A percentile compares a stretch with the other conserved stretches of the same genome.
Evolutionary conservation across 2,329 filamentous ascomycete genomes (phyloP).

Genomic region (Scedosporium aurantiacum): DNA sequence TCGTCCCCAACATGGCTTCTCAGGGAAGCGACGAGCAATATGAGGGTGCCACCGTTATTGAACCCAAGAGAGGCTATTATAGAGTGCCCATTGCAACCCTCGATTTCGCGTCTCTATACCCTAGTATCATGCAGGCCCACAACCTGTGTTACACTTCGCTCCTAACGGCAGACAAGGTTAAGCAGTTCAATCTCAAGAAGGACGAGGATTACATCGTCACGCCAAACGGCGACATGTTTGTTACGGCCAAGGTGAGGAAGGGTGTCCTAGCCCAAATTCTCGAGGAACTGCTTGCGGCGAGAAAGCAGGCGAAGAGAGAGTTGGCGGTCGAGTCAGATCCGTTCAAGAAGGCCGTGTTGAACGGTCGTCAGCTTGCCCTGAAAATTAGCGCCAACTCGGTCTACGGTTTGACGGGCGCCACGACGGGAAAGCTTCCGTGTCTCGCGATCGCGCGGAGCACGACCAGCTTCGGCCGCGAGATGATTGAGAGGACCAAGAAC

Average conservation of each 20-base stretch:
- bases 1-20: conserved; percentile 75
- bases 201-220: conserved; percentile 96
- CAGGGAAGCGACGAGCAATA: conserved; percentile 77
- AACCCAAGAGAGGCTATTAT: conserved; percentile 87
- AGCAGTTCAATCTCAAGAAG: conserved; percentile 66
- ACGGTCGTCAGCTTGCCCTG: conserved; percentile 89
- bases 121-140: conserved; percentile 97
- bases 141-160: conserved; percentile 97
- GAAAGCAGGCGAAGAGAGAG: conserved; percentile 91
- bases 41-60: conserved; percentile 95
- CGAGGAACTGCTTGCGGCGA: conserved; percentile 79
- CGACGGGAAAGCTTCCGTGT: conserved; percentile 90
- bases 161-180: conserved; percentile 63
- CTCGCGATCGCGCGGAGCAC: conserved; percentile 92
- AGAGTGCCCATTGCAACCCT: conserved; percentile 90
- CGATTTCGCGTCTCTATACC: conserved; percentile 97
- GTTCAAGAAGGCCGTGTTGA: conserved; percentile 95
- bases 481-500: conserved; percentile 98
- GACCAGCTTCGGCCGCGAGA: conserved; percentile 91
- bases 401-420: conserved; percentile 93
- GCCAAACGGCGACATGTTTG: conserved; percentile 88
- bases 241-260: conserved; percentile 78
- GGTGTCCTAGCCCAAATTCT: conserved; percentile 90
- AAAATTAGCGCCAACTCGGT: conserved; percentile 97
- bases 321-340: conserved; percentile 80